These are phyloP conservation scores for Bonnemaisonia californica DNA, from an alignment of 31 red algal genomes.

Conservation along the genomic window DNA sequence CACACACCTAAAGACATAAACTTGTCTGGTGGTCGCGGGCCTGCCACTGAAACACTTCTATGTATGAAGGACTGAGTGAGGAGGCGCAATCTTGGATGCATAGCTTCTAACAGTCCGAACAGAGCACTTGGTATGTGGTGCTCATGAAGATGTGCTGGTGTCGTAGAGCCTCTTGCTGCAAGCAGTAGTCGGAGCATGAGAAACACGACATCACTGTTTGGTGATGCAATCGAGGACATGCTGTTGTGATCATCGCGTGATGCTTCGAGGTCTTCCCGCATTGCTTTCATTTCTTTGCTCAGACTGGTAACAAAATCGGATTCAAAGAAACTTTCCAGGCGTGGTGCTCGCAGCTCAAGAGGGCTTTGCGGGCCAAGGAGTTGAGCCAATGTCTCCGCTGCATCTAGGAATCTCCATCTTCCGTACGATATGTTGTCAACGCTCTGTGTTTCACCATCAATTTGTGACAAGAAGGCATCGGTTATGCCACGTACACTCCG, in stretches of 20 bases:
- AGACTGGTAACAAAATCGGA: conserved; percentile 34
- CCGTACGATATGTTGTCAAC: background rate
- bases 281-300: conserved; percentile 3
- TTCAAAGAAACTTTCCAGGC: conserved; percentile 37
- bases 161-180: conserved; percentile 23
- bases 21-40: background rate
- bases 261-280: conserved; percentile 20
- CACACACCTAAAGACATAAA: conserved; percentile 30
- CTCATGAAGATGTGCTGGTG: conserved; percentile 40
- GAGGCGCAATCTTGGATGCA: conserved; percentile 11
- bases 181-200: conserved; percentile 36
- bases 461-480: conserved; percentile 32
- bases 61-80: background rate
- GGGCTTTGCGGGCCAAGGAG: conserved; percentile 41
- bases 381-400: conserved; percentile 46
- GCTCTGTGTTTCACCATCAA: conserved; percentile 11
- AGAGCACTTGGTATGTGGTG: conserved; percentile 23
- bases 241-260: background rate
- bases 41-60: background rate
- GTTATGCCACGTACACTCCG: conserved; percentile 9
- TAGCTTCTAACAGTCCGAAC: conserved; percentile 33
- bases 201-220: conserved; percentile 27
- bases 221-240: conserved; percentile 7
- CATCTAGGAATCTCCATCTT: conserved; percentile 64
- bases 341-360: conserved; percentile 19